A percentile compares a stretch with the other conserved stretches of the same genome.
Evolutionary conservation across 345 rosid species (phyloP).

Genomic region (Carallia pectinifolia): DNA sequence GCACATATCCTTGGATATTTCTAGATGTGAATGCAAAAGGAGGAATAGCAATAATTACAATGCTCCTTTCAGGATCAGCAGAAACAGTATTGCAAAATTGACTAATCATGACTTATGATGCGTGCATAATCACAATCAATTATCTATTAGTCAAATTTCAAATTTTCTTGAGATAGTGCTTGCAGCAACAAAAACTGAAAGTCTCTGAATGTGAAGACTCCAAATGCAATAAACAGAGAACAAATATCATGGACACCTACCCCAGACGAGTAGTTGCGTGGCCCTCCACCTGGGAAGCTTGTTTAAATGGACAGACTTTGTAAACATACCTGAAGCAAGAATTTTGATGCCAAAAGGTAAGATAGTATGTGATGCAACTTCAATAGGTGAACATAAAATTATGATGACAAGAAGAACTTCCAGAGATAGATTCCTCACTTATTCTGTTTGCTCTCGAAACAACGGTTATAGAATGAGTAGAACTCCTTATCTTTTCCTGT

Average conservation of each 20-base stretch:
- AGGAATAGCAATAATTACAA: neutral
- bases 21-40: neutral
- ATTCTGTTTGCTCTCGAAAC: conserved; percentile 88
- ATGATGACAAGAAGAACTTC: neutral
- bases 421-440: conserved; percentile 44
- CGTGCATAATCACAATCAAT: no score
- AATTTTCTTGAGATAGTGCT: no score
- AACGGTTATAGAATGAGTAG: conserved; percentile 72
- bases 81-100: neutral
- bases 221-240: no score
- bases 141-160: no score
- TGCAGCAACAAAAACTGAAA: no score
- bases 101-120: neutral
- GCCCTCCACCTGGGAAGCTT: conserved; percentile 85
- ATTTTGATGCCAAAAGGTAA: conserved; percentile 8
- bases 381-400: neutral
- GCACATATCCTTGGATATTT: neutral
- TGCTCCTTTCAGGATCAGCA: neutral
- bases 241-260: conserved; percentile 37
- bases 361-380: conserved; percentile 10
- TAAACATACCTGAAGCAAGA: conserved; percentile 68
- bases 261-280: conserved; percentile 66
- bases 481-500: conserved; percentile 91
- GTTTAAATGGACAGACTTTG: conserved; percentile 86
- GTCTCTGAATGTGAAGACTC: no score